Evolutionary conservation across 441 rosid species (phyloP), one percentile per base, ranked within the genome.

Genomic region (Geranium incanum): DNA sequence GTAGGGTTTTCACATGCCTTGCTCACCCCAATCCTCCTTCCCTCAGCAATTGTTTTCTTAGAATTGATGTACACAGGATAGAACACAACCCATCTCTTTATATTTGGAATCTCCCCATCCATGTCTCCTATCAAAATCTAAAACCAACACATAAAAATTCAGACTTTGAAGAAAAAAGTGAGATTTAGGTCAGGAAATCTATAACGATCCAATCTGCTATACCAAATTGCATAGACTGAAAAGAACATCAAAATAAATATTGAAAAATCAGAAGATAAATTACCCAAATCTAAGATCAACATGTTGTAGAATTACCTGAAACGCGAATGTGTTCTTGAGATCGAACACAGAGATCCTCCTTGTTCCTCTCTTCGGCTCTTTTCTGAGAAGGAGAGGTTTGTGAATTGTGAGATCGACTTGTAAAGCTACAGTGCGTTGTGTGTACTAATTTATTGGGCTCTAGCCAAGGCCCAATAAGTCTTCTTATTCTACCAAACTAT

Each of bases 1-100:
- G 86, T 89, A 12, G 95, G 97, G 63, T 85, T 92, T 80, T 89
- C 93, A 68, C 97, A 90, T 6, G 91, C 89, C 78, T 87, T 87
- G 66, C 77, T 77, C 43, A 74, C 43, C 77, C 86, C 77, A 67
- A 92, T 95, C 59, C 86, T 82, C 78, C 97, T 84, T 15, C 97
- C 97, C 63, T 90, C 85, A 48, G 96, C 95, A 43, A 92, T 86
- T 3, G 96, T 89, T 79, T 92, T 90, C 89, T 89, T 92, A 0
- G 90, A 84, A 66, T 95, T 95, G 4, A 95, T 89, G 77, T 89
- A 92, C 55, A 90, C 86, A 0, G 93, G 95, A 75, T 90, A 92
- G 57, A 95, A 36, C 69, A 92, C 83, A 19, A 84, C 71, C 96
- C 93, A 88, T 77, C 86, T 90, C 86, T 91, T 88, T 45, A 88